Percentiles rank a stretch among this genome's conserved stretches.
Conservation (phyloP, 495 filamentous ascomycete genomes). For the Penicillium silybi region DNA sequence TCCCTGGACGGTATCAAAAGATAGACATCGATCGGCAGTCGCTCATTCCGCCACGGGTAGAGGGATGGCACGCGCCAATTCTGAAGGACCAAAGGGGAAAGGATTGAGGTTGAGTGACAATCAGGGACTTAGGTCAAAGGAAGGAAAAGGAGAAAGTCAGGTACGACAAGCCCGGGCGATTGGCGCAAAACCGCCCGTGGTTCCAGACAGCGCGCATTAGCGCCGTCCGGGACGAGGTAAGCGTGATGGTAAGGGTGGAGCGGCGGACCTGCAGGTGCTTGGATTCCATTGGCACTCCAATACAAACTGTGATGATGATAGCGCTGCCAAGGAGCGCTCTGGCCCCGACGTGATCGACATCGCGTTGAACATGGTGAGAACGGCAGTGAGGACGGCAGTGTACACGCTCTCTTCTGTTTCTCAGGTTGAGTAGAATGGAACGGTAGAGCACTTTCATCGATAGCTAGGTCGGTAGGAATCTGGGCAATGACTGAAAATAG, state of each 20-base stretch:
- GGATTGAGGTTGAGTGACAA: slow-evolving; percentile 10
- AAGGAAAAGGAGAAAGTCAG: slow-evolving; percentile 17
- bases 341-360: slow-evolving; percentile 21
- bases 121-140: slow-evolving; percentile 1
- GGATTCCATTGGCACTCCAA: slow-evolving; percentile 18
- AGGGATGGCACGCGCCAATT: slow-evolving; percentile 17
- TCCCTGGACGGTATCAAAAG: slow-evolving; percentile 22
- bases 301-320: slow-evolving; percentile 11
- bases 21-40: slow-evolving; percentile 29
- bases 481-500: slow-evolving; percentile 15
- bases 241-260: slow-evolving; percentile 7
- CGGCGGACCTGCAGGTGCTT: slow-evolving; percentile 8
- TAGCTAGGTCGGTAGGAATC: too few relatives aligned
- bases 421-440: too few relatives aligned
- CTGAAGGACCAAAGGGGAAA: slow-evolving; percentile 20
- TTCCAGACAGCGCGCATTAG: slow-evolving; percentile 11
- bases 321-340: slow-evolving; percentile 17
- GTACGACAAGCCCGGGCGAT: slow-evolving; percentile 10
- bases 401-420: too few relatives aligned
- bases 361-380: neutral
- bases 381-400: too few relatives aligned
- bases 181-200: slow-evolving; percentile 24
- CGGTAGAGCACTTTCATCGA: too few relatives aligned
- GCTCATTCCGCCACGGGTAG: slow-evolving; percentile 23
- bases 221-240: slow-evolving; percentile 11